Percentiles rank a stretch among this genome's conserved stretches.
Conservation (phyloP, 164 flowering plant species). For the Berberis vulgaris region DNA sequence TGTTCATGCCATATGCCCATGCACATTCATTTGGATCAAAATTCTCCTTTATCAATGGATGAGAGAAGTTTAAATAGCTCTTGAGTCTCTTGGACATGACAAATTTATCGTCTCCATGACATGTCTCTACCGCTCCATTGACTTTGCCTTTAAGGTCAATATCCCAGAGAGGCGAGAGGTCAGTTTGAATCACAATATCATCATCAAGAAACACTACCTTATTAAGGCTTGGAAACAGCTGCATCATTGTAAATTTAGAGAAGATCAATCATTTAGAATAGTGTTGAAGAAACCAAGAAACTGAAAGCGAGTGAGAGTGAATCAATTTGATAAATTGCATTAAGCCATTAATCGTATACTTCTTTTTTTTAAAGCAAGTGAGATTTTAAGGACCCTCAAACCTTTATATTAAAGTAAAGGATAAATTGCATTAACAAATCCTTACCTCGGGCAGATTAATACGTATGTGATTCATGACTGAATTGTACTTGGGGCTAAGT, state of each 20-base stretch:
- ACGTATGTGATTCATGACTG: slow-evolving; percentile 87
- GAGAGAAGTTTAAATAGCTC: slow-evolving; percentile 92
- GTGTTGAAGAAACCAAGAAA: no score
- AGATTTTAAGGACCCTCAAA: no score
- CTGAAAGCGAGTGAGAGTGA: no score
- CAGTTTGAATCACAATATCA: slow-evolving; percentile 85
- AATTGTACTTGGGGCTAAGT: slow-evolving; percentile 90
- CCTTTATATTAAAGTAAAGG: no score
- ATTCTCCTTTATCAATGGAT: slow-evolving; percentile 57
- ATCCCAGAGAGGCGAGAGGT: slow-evolving; percentile 88
- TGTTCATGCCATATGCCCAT: slow-evolving; percentile 99
- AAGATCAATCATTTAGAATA: no score
- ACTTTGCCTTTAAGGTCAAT: slow-evolving; percentile 86
- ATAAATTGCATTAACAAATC: no score
- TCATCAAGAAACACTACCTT: slow-evolving; percentile 95
- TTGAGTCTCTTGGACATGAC: slow-evolving; percentile 87
- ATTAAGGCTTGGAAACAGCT: slow-evolving; percentile 83
- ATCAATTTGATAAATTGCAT: no score
- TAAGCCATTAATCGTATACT: no score
- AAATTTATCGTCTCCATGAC: slow-evolving; percentile 78
- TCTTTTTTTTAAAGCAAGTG: no score
- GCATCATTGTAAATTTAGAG: slow-evolving; percentile 13
- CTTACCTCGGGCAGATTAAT: slow-evolving; percentile 90
- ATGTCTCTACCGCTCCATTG: slow-evolving; percentile 95
- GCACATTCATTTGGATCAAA: slow-evolving; percentile 88